These are phyloP conservation scores for Lactarius pseudohatsudake DNA, from an alignment of 768 basidiomycete species.

Conservation along the genomic window DNA sequence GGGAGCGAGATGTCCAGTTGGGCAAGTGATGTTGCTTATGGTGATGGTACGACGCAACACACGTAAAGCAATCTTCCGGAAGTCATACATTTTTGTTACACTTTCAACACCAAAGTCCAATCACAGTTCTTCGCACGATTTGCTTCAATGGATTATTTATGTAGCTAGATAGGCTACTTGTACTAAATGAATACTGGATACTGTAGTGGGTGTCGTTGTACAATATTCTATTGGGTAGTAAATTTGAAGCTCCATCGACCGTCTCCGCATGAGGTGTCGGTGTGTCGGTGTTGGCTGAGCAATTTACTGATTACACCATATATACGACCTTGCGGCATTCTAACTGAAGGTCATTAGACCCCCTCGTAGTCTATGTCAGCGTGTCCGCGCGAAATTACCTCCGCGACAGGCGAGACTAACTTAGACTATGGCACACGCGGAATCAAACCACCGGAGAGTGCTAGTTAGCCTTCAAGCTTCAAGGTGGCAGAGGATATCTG, in stretches of 20 bases:
- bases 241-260: background rate
- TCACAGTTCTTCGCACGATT: background rate
- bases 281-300: background rate
- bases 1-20: constrained; percentile 25
- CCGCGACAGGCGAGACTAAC: background rate
- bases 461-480: background rate
- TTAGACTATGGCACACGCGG: background rate
- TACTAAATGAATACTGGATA: constrained; percentile 2
- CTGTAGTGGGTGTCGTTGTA: background rate
- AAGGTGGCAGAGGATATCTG: background rate
- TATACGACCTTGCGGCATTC: background rate
- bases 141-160: constrained; percentile 1
- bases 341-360: background rate
- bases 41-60: constrained; percentile 1
- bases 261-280: background rate
- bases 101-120: background rate
- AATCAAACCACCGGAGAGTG: background rate
- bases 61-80: background rate
- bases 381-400: too few relatives aligned
- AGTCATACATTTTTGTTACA: background rate
- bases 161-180: constrained; percentile 3
- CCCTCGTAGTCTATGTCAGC: background rate
- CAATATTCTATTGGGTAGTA: background rate
- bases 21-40: constrained; percentile 19
- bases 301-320: background rate